Conservation (phyloP, 2,329 filamentous ascomycete genomes). For the Sclerotinia nivalis region DNA sequence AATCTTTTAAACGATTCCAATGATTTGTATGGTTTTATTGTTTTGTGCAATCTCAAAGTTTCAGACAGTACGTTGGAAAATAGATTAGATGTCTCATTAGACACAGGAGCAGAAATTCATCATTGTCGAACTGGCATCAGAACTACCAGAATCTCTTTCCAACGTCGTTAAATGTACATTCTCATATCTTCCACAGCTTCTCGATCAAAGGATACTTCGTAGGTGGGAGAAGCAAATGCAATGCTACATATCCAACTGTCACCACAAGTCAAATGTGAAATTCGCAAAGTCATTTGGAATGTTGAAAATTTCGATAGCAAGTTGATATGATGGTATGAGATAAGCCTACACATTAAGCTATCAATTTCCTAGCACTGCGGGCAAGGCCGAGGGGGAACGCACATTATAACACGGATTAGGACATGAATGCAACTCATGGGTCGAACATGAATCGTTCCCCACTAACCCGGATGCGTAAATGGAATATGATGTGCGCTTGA, state of each 20-base stretch:
- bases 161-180: background rate
- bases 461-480: background rate
- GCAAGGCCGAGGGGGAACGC: background rate
- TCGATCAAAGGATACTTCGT: background rate
- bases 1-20: background rate
- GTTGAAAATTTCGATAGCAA: background rate
- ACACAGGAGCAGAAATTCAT: background rate
- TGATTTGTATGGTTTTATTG: background rate
- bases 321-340: background rate
- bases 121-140: background rate
- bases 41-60: background rate
- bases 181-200: background rate
- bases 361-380: background rate
- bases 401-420: background rate
- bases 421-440: background rate
- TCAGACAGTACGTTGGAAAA: too few species aligned
- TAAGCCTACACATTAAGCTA: background rate
- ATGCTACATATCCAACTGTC: background rate
- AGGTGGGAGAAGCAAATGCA: background rate
- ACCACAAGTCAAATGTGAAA: background rate
- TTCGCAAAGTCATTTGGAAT: background rate
- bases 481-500: background rate
- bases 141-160: background rate
- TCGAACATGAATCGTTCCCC: background rate
- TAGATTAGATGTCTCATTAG: background rate